Percentiles rank a stretch among this genome's conserved stretches.
These are phyloP conservation scores for Eutrema yunnanense DNA, from an alignment of 345 rosid genomes.

Conservation along the genomic window DNA sequence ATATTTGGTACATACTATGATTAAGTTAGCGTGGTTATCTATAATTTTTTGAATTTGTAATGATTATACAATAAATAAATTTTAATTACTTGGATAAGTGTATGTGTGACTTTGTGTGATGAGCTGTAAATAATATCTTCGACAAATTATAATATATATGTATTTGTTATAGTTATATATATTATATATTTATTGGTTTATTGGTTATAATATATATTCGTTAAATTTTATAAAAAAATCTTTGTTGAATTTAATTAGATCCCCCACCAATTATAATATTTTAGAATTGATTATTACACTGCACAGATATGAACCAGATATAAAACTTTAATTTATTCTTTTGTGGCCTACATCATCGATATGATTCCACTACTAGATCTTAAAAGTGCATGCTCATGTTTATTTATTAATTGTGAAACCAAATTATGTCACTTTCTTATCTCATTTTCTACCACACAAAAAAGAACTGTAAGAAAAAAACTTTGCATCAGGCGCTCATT, in stretches of 20 bases:
- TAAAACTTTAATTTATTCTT: constrained; percentile 16
- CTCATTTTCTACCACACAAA: neutral
- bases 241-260: neutral
- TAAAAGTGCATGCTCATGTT: constrained; percentile 33
- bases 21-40: neutral
- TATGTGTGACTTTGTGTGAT: neutral
- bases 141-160: neutral
- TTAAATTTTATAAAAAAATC: neutral
- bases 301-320: constrained; percentile 25
- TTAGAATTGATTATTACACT: constrained; percentile 18
- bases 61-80: neutral
- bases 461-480: neutral
- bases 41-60: neutral
- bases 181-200: neutral
- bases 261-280: constrained; percentile 17
- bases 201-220: neutral
- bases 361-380: constrained; percentile 34
- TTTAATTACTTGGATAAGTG: neutral
- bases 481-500: neutral
- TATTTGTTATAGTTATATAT: neutral
- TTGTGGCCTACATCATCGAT: constrained; percentile 35
- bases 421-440: constrained; percentile 19
- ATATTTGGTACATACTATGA: neutral
- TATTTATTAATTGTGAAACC: constrained; percentile 11
- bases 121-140: neutral